Evolutionary conservation across 2,329 filamentous ascomycete genomes (phyloP), one percentile per base, ranked within the genome.

Genomic region (Fusarium miscanthi): DNA sequence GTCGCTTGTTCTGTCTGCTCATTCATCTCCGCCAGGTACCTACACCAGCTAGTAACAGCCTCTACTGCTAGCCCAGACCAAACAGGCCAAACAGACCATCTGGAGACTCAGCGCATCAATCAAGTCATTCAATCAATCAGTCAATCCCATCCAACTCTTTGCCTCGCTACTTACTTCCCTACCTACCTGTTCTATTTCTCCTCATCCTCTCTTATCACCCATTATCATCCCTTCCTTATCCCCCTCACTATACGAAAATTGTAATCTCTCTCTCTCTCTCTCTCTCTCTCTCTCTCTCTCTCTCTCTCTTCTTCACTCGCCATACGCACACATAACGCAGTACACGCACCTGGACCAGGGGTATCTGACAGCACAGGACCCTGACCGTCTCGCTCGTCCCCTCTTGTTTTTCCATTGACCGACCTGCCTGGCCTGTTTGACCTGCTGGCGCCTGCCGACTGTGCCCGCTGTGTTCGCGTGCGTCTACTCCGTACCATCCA

Each of bases 401-500:
- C 66, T 66, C 60, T 66, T 57, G 60, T 76, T 77, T 73, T 72
- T 72, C 70, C 70, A 73, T 66, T 74, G 74, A 75, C 74, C 69
- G 70, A 74, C 74, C 70, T 64, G 74, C 67, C 74, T 68, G 38
- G 35, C 37, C 48, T 46, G 46, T 11, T 49, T 31, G 46, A n/a
- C 27, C 46, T 49, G 21, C 46, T 31, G 30, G 46, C 21, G 46
- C 43, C 40, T 43, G 51, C 59, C 66, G 56, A 69, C 73, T 70
- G 65, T 73, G 75, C 66, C 73, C 73, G 72, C 71, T 66, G 74
- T 75, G 74, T 75, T 74, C 73, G 69, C 74, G 72, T 75, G 71
- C 65, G 70, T 70, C 66, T 56, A 13, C 53, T 46, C 49, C 33
- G 23, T 27, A 52, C 49, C 33, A 52, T 37, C 33, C 49, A 52